Base-by-base conservation (phyloP, 495 filamentous ascomycete genomes). In the Rusavskia elegans region DNA sequence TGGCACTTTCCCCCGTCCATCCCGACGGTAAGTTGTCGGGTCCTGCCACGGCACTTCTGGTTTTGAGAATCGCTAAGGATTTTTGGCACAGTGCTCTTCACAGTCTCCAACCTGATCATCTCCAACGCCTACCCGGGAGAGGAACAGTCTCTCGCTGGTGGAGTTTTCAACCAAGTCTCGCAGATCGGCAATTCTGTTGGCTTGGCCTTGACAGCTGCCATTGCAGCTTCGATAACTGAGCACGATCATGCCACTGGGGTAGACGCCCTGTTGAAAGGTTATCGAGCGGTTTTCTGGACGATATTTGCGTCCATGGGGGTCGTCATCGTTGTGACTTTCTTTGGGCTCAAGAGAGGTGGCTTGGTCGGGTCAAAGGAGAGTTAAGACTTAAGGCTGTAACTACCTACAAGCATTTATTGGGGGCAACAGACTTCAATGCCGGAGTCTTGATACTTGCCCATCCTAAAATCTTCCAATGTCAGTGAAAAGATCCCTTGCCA, bases 201-300 rank as follows among this genome's bases (percentile, higher is more conserved):
- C 0, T 53, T 79, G 6, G 71, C 71, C 13, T 35, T 35, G 32
- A 35, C 32, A 10, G 32, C 32, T 35, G 32, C 32, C 32, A 35
- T 35, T 7, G 32, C 32, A 5, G 32, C 32, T 35, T 35, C 32
- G 32, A 35, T 35, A 2, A 35, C 32, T 2, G 32, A 0, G 58
- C 21, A 39, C 1, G 39, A 29, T 10, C 10, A 11, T 14, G 21
- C 51, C 27, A 51, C 27, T 7, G 16, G n/a, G 6, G 23, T 19
- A 53, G 44, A 67, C 13, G 75, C 70, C 1, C 59, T 78, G 40
- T 63, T 80, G 68, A 61, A 65, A 14, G 80, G 80, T 8, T 85
- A 82, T 59, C 67, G 70, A 13, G 76, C 75, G 5, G 70, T 68
- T 5, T 83, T 80, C 58, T 82, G 80, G 79, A 68, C 72, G 30